These are phyloP conservation scores for Zopfia rhizophila DNA, from an alignment of 2,329 filamentous ascomycete genomes.

Conservation along the genomic window DNA sequence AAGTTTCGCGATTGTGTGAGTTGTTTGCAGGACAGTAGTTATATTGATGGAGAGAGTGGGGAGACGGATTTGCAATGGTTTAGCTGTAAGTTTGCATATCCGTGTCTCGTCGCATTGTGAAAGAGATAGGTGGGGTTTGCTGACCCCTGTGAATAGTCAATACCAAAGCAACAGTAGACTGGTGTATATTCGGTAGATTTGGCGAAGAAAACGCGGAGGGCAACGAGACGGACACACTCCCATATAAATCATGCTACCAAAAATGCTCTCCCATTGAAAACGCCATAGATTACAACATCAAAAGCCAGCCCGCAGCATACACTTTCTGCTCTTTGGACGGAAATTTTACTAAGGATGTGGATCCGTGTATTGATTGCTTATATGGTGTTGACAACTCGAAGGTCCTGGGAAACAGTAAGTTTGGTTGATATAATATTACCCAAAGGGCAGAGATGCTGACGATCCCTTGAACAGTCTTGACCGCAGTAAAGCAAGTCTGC, in stretches of 20 bases:
- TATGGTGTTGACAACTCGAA: constrained; percentile 24
- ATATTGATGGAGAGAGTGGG: constrained; percentile 10
- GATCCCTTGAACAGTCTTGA: constrained; percentile 23
- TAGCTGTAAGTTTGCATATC: constrained; percentile 28
- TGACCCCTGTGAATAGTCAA: constrained; percentile 31
- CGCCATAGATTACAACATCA: constrained; percentile 29
- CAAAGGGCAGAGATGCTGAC: no score
- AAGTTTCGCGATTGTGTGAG: constrained; percentile 32
- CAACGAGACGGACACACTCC: constrained; percentile 21
- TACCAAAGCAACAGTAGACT: constrained; percentile 30
- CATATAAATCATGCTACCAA: constrained; percentile 26
- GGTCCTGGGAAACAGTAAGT: constrained; percentile 32
- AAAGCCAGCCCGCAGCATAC: constrained; percentile 20
- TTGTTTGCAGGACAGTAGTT: constrained; percentile 27
- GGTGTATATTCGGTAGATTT: constrained; percentile 32
- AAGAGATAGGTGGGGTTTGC: no score
- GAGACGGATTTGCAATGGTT: constrained; percentile 33
- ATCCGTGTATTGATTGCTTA: constrained; percentile 26
- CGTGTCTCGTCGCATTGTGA: no score
- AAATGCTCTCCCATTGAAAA: no score
- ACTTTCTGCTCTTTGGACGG: constrained; percentile 28
- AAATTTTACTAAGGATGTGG: constrained; percentile 29
- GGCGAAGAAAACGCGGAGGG: constrained; percentile 25
- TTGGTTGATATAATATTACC: no score
- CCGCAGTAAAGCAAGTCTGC: constrained; percentile 28